Evolutionary conservation across 768 basidiomycete genomes (phyloP), one percentile per base, ranked within the genome.

Genomic region (Mrakia gelida): DNA sequence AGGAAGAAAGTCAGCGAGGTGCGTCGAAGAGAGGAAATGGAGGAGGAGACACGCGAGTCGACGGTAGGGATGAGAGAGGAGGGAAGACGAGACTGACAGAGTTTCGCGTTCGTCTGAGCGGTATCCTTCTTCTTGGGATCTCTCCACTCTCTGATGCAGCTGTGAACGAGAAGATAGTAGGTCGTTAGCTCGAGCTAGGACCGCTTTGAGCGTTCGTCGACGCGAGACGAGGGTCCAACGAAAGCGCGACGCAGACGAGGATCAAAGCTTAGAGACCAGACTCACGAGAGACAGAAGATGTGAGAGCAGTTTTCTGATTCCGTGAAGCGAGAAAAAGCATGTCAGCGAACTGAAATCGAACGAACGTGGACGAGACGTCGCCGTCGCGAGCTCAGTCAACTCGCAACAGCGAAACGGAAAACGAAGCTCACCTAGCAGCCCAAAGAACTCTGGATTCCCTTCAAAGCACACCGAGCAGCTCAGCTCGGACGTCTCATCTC

Each of bases 101-200:
- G 41, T 45, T 56, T 72, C n/a, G 43, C 28, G 28, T 72, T 72
- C n/a, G 71, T 49, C 71, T 52, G 71, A 13, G 52, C 90, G 0
- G 83, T 82, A 2, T 86, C 85, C 82, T 89, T 90, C 28, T 86
- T 87, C 13, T 83, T 81, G n/a, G 87, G 87, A 80, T 89, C 88
- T 38, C 92, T 89, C 92, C 92, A 94, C 81, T 89, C 88, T 63
- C 89, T 89, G 78, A 94, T 91, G 82, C 92, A 94, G 91, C 88
- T 83, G 54, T 8, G 4, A 28, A 26, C 2, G 59, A n/a, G 28
- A 10, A n/a, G 11, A 11, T 2, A n/a, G 2, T 2, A n/a, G 26
- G 59, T n/a, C 23, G 54, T 56, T 28, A 28, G 59, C 59, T 7
- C 45, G 26, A n/a, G 26, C 59, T 59, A 2, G 13, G n/a, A 52